Percentiles rank a stretch among this genome's conserved stretches.
phyloP scores from a whole-genome alignment of 176 grass and related monocot genomes.

The Eleusine coracana region DNA sequence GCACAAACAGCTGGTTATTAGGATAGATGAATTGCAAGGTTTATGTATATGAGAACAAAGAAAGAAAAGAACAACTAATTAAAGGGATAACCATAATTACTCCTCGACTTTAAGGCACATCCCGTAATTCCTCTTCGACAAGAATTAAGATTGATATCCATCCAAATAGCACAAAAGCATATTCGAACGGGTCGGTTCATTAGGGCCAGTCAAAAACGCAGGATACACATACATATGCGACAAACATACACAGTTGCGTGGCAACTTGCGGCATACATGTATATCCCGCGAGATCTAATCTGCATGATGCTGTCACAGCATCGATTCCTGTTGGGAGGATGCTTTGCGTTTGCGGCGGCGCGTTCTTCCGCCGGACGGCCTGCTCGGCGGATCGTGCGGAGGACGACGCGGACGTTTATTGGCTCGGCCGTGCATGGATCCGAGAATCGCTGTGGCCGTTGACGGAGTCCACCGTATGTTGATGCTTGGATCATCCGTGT shows the following conservation, averaged over 20 bases:
- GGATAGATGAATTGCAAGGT: too few relatives aligned
- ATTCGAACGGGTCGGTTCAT: not conserved
- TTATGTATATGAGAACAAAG: too few relatives aligned
- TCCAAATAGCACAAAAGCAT: not conserved
- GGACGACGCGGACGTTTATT: not conserved
- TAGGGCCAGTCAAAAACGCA: not conserved
- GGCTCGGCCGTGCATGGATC: not conserved
- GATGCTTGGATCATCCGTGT: not conserved
- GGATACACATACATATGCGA: not conserved
- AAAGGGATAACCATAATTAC: too few relatives aligned
- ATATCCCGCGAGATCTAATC: slow-evolving; percentile 4
- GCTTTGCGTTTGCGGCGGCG: too few relatives aligned
- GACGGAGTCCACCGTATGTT: not conserved
- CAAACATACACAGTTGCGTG: not conserved
- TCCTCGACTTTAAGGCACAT: too few relatives aligned
- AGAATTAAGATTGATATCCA: too few relatives aligned
- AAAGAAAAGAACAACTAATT: too few relatives aligned
- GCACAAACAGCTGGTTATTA: too few relatives aligned
- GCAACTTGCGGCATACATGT: not conserved
- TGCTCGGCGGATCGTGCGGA: not conserved
- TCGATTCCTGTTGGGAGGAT: not conserved
- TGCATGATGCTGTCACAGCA: not conserved
- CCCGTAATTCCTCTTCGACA: too few relatives aligned
- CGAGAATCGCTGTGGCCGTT: too few relatives aligned
- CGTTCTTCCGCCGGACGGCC: too few relatives aligned